Evolutionary conservation across 768 basidiomycete genomes (phyloP), one percentile per base, ranked within the genome.

Genomic region (Podaxis pistillaris): DNA sequence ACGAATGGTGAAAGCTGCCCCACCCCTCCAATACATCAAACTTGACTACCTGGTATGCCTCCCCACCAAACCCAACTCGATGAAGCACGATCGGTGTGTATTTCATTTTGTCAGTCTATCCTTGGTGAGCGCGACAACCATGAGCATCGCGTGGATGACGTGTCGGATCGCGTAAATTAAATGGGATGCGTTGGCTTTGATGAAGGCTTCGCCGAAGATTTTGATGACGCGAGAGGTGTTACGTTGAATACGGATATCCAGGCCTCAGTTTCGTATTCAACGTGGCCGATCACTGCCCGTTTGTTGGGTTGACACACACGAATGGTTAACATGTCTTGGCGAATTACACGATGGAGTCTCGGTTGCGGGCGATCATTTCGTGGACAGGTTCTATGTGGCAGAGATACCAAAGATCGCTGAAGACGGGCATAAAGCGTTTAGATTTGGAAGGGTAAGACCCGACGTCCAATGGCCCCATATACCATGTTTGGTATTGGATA

Each of bases 231-330:
- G 87, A 4, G 91, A 90, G 26, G 84, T 5, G 94, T 95, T 24
- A 98, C 90, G 67, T 96, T 95, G 75, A 98, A 98, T 13, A 97
- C 93, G 68, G 89, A 92, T 65, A 96, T 93, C 96, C 96, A 97
- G 19, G 90, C 90, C 66, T 99, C 97, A 33, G 91, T 90, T 77
- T 99, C 97, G 76, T 92, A 99, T 73, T 98, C 96, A 68, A 99
- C 86, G 68, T 98, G 97, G 56, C 79, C 89, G 30, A 84, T 82
- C 4, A 81, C 86, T 19, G 90, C 93, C 17, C 96, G 86, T 67
- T 88, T 87, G 74, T 94, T 1, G 95, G 89, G 70, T 96, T 95
- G 70, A 98, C 83, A 66, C 92, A 93, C 86, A 93, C 91, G 80
- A 98, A 99, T 49, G 98, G 78, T 66, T 89, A 86, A 73, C 95